A percentile compares a stretch with the other conserved stretches of the same genome.
Evolutionary conservation across 1,284 basidiomycete genomes (phyloP).

Genomic region (Sporisorium exsertum): DNA sequence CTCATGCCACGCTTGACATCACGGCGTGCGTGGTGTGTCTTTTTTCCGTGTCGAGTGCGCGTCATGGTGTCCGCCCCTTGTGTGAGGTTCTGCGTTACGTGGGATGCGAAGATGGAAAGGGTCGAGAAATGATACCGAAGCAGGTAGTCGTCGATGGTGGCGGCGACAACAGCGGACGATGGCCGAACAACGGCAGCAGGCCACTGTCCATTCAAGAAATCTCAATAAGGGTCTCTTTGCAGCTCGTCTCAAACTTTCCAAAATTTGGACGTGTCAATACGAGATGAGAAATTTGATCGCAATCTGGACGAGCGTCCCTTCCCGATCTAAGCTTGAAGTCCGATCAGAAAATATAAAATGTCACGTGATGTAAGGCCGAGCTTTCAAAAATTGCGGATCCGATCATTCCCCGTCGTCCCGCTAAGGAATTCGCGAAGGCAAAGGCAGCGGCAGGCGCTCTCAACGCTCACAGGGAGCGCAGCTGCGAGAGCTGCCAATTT

Average conservation of each 20-base stretch:
- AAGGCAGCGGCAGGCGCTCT: not conserved
- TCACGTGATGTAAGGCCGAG: constrained; percentile 7
- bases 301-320: not conserved
- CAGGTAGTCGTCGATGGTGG: constrained; percentile 1
- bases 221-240: constrained; percentile 13
- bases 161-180: not conserved
- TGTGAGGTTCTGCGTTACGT: no score
- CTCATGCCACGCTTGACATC: constrained; percentile 66
- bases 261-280: not conserved
- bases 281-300: not conserved
- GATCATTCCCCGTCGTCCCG: not conserved
- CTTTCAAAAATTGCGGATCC: not conserved
- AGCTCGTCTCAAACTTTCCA: not conserved
- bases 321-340: not conserved
- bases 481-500: not conserved
- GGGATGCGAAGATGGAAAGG: not conserved
- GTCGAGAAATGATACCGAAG: not conserved
- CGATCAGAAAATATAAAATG: not conserved
- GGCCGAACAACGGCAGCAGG: not conserved
- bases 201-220: not conserved
- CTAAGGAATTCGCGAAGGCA: not conserved
- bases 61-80: constrained; percentile 58
- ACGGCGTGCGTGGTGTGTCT: constrained; percentile 66
- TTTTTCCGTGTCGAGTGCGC: constrained; percentile 63
- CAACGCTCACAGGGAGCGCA: not conserved